Evolutionary conservation across 176 grass and related monocot species (phyloP), one percentile per base, ranked within the genome.

Genomic region (Juncus effusus): DNA sequence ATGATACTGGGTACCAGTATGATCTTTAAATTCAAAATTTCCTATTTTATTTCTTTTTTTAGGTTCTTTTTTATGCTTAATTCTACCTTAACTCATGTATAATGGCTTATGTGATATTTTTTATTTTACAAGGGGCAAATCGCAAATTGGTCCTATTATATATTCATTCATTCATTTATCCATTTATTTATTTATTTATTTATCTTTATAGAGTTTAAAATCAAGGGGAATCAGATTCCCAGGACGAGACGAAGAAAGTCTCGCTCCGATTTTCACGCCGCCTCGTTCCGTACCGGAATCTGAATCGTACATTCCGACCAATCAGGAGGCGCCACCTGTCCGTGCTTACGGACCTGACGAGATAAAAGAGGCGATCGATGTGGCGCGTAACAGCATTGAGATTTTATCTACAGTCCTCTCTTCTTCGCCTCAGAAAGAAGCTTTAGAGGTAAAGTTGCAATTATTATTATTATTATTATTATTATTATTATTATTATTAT

Each of bases 261-360:
- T 97, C 63, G 85, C 83, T 80, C 94, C 94, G 75, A 86, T 97
- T 79, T 97, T 97, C 54, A 89, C 88, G 64, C 88, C 88, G 16
- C 64, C 82, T 5, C 72, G 67, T 61, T 86, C 82, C 42, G 68
- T 84, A 54, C 72, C 80, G 56, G 76, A 78, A 74, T 15, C 59
- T 12, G 80, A 87, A 79, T 63, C 74, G 51, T 85, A 91, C 74
- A 80, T 63, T 40, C 76, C 74, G 16, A 86, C 76, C 10, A 80
- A 78, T 72, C 81, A 79, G 85, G 92, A 86, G 70, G 73, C 82
- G 74, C 83, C 79, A 77, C 63, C 79, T 53, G 60, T 76, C 51
- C 71, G 15, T 40, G 38, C 37, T 75, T 87, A 71, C 42, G 84
- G 88, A 62, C 52, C 77, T 57, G 85, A 92, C 36, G 88, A 92